Base-by-base conservation (phyloP, 208 protist genomes). In the Leishmania arabica region DNA sequence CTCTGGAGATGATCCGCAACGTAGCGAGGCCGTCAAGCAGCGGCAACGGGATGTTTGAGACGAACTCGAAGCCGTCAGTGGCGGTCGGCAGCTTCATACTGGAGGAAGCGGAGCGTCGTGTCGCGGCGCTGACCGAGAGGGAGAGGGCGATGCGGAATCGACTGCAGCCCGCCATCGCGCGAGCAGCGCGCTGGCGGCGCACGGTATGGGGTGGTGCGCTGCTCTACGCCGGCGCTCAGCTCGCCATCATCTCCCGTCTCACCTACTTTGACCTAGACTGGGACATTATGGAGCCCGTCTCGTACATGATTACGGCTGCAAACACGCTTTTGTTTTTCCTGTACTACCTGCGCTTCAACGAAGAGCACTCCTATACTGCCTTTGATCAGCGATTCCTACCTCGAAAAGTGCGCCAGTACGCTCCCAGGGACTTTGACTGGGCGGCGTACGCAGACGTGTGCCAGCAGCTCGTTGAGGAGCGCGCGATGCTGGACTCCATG, bases 271-370 rank as follows among this genome's bases (percentile, higher is more conserved):
- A 98, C 64, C 78, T 98, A 2, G 90, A 96, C 78, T 98, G 95
- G 95, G 95, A 98, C 88, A 94, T 93, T 66, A 98, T 98, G 95
- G 95, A 98, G 84, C 95, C 95, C 6, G 82, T 98, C 15, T 87
- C 92, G 72, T 98, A 96, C 82, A 93, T 90, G 68, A n/a, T 97
- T 17, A 91, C 86, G 19, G 87, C 89, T 40, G 84, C 81, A 24
- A 95, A 91, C 1, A 84, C 91, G 17, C 66, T 96, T 3, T 1
- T 94, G 6, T 96, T 97, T 82, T 95, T 92, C 74, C 9, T 89
- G 13, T 96, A 92, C 76, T 93, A 92, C 68, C 69, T 96, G 24
- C 78, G 88, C 7, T 87, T 85, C 70, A 85, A 91, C 62, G 76
- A 82, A 17, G 89, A 94, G 56, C 88, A 93, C 86, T 90, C 86